Evolutionary conservation across 225 moss, liverwort and hornwort species (phyloP).

Genomic region (Climacium dendroides): DNA sequence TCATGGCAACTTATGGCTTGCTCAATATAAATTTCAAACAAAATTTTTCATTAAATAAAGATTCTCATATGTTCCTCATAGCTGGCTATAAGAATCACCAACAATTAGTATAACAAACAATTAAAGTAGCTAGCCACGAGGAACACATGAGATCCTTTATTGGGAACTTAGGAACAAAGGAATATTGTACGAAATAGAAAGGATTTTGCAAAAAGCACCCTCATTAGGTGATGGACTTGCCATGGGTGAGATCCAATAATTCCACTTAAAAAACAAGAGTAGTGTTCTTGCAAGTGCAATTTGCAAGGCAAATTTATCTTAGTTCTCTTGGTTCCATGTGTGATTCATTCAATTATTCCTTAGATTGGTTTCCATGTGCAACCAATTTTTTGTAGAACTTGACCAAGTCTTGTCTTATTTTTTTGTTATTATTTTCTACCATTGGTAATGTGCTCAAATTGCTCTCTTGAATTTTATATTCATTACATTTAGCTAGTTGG

Average conservation of each 20-base stretch:
- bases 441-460: rapidly evolving
- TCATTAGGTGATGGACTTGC: rapidly evolving
- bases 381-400: background rate
- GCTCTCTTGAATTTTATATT: background rate
- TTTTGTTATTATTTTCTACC: background rate
- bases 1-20: rapidly evolving
- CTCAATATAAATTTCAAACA: too few relatives aligned
- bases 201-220: background rate
- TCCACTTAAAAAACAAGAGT: rapidly evolving
- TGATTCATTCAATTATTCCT: background rate
- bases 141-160: background rate
- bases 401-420: background rate
- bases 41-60: background rate
- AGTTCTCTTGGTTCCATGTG: rapidly evolving
- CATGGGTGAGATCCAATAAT: background rate
- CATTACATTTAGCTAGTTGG: rapidly evolving
- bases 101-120: rapidly evolving
- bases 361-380: rapidly evolving
- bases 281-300: rapidly evolving
- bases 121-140: rapidly evolving
- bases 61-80: too few relatives aligned
- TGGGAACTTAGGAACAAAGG: background rate
- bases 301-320: background rate
- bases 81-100: background rate
- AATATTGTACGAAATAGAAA: rapidly evolving